Evolutionary conservation across 192 early-diverging fungal species (phyloP).

Genomic region (Gigaspora rosea): DNA sequence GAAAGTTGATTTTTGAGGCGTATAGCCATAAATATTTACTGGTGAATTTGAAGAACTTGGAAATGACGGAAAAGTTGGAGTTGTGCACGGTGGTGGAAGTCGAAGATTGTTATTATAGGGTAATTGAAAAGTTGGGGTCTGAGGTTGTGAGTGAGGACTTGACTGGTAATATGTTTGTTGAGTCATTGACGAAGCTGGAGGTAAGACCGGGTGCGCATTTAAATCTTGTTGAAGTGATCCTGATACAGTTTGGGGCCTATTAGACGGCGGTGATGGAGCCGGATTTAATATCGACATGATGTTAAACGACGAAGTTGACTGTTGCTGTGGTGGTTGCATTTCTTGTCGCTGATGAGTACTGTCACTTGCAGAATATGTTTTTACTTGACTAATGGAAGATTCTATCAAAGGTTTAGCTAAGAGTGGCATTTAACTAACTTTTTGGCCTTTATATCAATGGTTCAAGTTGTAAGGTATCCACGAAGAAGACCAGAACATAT

Average conservation of each 20-base stretch:
- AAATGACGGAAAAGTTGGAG: background rate
- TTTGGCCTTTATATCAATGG: too few species aligned
- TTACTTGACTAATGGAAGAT: conserved; percentile 1
- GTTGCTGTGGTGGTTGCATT: conserved; percentile 15
- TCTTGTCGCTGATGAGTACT: background rate
- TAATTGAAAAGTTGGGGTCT: background rate
- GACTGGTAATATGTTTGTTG: conserved; percentile 3
- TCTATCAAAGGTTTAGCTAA: conserved; percentile 2
- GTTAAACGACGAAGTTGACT: conserved; percentile 25
- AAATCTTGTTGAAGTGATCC: conserved; percentile 4
- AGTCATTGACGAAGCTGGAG: conserved; percentile 10
- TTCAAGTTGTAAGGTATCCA: too few species aligned
- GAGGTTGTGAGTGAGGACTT: conserved; percentile 1
- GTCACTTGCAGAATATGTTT: background rate
- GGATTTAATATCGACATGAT: conserved; percentile 30
- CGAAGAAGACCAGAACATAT: too few species aligned
- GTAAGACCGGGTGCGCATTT: background rate
- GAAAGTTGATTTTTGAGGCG: background rate
- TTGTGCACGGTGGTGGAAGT: background rate
- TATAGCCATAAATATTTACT: background rate
- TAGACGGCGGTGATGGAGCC: conserved; percentile 10
- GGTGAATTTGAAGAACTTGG: background rate
- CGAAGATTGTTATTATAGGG: background rate
- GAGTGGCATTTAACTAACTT: background rate
- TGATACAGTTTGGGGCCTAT: background rate